Evolutionary conservation across 257 asterid species (phyloP).

Genomic region (Jacaranda mimosifolia): DNA sequence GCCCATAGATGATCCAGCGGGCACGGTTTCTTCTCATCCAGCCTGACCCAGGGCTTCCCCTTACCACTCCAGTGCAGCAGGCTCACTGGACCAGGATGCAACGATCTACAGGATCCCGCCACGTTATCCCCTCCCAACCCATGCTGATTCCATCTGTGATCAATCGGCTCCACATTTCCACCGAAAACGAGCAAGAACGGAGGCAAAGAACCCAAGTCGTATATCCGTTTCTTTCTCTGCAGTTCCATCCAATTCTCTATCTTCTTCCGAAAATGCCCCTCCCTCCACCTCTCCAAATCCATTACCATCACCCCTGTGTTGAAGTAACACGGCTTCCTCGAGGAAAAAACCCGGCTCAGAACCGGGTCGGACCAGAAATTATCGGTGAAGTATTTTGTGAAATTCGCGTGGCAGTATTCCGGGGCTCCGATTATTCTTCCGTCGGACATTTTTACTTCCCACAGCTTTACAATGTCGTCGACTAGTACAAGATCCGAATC

Average conservation of each 20-base stretch:
- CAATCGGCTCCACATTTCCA: constrained; percentile 49
- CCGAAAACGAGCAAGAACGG: constrained; percentile 50
- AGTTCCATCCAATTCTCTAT: constrained; percentile 89
- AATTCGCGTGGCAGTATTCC: constrained; percentile 86
- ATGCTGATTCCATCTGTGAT: constrained; percentile 57
- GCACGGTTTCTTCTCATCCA: constrained; percentile 72
- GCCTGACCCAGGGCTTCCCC: constrained; percentile 87
- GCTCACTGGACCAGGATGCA: constrained; percentile 89
- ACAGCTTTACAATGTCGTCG: constrained; percentile 68
- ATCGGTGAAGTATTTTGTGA: constrained; percentile 72
- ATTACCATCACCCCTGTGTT: constrained; percentile 91
- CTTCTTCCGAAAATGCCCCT: constrained; percentile 61
- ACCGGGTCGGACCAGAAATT: constrained; percentile 77
- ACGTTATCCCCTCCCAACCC: constrained; percentile 88
- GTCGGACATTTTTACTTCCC: constrained; percentile 47
- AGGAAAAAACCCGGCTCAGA: constrained; percentile 56
- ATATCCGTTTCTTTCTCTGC: constrained; percentile 63
- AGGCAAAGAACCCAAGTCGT: constrained; percentile 50
- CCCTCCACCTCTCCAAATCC: constrained; percentile 73
- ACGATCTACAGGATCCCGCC: constrained; percentile 73
- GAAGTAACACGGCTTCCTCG: constrained; percentile 69
- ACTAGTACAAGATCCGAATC: constrained; percentile 79
- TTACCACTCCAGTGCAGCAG: constrained; percentile 65
- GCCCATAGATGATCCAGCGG: constrained; percentile 86
- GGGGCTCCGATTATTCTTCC: constrained; percentile 70